phyloP scores from a whole-genome alignment of 2,329 filamentous ascomycete genomes.

The Ceratocystis cubensis region DNA sequence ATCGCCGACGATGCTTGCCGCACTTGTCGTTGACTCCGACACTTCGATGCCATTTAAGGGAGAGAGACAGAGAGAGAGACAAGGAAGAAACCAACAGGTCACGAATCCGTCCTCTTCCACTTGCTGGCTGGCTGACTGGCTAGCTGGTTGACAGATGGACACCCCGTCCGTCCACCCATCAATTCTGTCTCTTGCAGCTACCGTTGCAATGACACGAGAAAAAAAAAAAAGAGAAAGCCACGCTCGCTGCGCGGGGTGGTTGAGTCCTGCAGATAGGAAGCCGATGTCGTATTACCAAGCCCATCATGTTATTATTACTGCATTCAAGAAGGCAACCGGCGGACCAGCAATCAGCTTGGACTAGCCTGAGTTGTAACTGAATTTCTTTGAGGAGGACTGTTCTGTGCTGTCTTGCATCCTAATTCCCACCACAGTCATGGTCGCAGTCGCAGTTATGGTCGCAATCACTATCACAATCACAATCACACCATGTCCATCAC shows the following conservation, averaged over 20 bases:
- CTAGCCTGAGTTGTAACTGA: background rate
- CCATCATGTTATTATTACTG: background rate
- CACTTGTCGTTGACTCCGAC: background rate
- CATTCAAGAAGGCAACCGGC: background rate
- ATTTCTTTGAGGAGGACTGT: background rate
- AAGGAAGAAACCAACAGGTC: background rate
- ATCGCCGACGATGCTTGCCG: background rate
- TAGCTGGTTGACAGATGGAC: no score
- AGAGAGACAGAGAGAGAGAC: no score
- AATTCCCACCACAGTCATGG: no score
- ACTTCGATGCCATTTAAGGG: background rate
- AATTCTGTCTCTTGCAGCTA: background rate
- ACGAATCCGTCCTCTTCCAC: background rate
- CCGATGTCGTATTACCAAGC: background rate
- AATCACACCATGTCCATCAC: no score
- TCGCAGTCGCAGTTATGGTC: no score
- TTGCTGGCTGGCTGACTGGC: no score
- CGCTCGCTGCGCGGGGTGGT: background rate
- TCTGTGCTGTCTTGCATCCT: background rate
- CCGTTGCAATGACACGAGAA: background rate
- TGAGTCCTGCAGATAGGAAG: background rate
- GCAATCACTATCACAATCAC: no score
- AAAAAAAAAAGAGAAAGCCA: background rate
- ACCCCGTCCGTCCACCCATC: no score
- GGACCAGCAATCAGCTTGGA: background rate